These are phyloP conservation scores for Hawksworthiomyces lignivorus DNA, from an alignment of 2,329 filamentous ascomycete genomes.

Conservation along the genomic window DNA sequence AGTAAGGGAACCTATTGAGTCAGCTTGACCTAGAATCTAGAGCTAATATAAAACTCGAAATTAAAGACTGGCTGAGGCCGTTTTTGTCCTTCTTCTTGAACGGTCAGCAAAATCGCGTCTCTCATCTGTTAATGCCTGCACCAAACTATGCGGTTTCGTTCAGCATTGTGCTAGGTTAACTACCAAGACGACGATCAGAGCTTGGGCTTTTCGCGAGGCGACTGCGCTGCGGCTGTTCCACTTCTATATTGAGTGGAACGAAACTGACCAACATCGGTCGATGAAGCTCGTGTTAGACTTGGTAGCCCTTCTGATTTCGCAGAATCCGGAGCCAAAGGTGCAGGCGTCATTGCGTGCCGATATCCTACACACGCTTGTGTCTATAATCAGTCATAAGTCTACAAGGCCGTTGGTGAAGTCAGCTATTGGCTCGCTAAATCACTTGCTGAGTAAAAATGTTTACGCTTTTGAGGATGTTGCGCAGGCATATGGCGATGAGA, in stretches of 20 bases:
- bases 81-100: conserved; percentile 41
- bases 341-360: conserved; percentile 32
- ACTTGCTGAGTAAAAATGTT: conserved; percentile 55
- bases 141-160: conserved; percentile 55
- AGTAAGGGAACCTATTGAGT: no score
- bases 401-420: conserved; percentile 61
- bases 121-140: conserved; percentile 48
- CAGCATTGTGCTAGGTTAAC: conserved; percentile 52
- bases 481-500: conserved; percentile 30
- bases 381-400: conserved; percentile 52
- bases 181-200: conserved; percentile 25
- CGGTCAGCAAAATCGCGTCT: conserved; percentile 46
- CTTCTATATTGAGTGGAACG: conserved; percentile 61
- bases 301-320: conserved; percentile 41
- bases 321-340: conserved; percentile 37
- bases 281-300: conserved; percentile 56
- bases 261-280: conserved; percentile 56
- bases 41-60: no score
- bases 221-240: conserved; percentile 46
- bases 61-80: conserved; percentile 12
- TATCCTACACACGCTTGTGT: conserved; percentile 45
- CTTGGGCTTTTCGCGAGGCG: conserved; percentile 44
- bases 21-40: no score
- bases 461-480: conserved; percentile 41
- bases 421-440: conserved; percentile 58